These are phyloP conservation scores for Osmozyma mogii DNA, from an alignment of 805 yeast species.

Conservation along the genomic window DNA sequence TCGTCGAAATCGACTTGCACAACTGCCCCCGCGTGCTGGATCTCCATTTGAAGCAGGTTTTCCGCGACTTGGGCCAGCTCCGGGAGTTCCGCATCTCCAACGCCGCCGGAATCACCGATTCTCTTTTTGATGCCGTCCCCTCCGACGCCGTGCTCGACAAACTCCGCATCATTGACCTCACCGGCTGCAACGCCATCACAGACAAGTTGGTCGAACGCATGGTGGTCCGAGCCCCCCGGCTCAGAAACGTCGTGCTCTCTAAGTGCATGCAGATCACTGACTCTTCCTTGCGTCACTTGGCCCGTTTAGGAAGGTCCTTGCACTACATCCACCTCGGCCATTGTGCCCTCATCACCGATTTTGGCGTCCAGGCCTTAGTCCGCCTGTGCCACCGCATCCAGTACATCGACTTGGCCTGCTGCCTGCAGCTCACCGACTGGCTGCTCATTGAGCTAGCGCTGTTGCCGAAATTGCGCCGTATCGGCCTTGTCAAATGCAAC, in stretches of 20 bases:
- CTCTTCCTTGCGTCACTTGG: conserved; percentile 60
- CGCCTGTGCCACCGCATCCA: conserved; percentile 77
- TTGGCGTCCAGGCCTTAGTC: conserved; percentile 70
- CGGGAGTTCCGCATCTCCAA: conserved; percentile 80
- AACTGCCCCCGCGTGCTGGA: conserved; percentile 72
- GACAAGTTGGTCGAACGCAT: conserved; percentile 71
- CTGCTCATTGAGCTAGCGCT: conserved; percentile 70
- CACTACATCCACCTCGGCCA: conserved; percentile 93
- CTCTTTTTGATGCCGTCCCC: conserved; percentile 49
- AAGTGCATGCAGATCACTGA: conserved; percentile 87
- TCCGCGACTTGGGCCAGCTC: conserved; percentile 57
- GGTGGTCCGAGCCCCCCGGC: conserved; percentile 70
- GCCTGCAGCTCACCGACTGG: conserved; percentile 79
- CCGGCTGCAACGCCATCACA: conserved; percentile 74
- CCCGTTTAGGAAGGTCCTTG: conserved; percentile 67
- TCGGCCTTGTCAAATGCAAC: conserved; percentile 87
- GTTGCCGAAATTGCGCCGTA: conserved; percentile 75
- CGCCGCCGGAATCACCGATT: conserved; percentile 62
- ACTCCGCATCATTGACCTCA: conserved; percentile 74
- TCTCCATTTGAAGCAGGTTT: conserved; percentile 46
- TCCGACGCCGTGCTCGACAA: conserved; percentile 46
- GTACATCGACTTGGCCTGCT: conserved; percentile 92
- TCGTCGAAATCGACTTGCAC: conserved; percentile 87
- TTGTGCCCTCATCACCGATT: conserved; percentile 83
- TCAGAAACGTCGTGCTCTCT: conserved; percentile 81